phyloP scores from a whole-genome alignment of 2,329 filamentous ascomycete genomes.

The Lomentospora prolificans region DNA sequence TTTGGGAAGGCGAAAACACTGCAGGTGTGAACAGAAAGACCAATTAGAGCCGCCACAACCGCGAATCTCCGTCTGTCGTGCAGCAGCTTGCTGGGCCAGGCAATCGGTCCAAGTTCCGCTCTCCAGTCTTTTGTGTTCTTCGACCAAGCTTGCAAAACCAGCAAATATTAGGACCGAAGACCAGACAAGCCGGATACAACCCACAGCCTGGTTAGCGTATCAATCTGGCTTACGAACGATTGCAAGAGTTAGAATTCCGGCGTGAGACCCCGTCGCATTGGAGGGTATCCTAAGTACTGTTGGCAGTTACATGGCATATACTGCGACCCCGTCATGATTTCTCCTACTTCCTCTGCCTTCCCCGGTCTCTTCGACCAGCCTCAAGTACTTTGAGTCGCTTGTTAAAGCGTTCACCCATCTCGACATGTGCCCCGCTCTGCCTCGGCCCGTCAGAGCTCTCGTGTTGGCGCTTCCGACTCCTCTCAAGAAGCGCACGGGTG shows the following conservation, averaged over 20 bases:
- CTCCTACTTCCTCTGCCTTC: constrained; percentile 3
- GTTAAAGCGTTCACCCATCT: constrained; percentile 66
- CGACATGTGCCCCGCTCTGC: constrained; percentile 46
- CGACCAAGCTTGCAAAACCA: too few relatives aligned
- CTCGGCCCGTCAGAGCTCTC: constrained; percentile 61
- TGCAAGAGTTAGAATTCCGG: not conserved
- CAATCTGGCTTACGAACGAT: not conserved
- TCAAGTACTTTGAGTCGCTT: constrained; percentile 54
- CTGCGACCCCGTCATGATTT: not conserved
- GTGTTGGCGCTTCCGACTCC: constrained; percentile 71
- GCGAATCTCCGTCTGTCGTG: too few relatives aligned
- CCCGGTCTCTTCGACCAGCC: constrained; percentile 32
- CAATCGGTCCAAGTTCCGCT: too few relatives aligned
- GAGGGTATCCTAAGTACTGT: not conserved
- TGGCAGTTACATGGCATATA: not conserved
- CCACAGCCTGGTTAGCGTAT: too few relatives aligned
- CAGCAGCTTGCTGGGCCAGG: too few relatives aligned
- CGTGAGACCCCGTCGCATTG: not conserved
- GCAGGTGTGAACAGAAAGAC: too few relatives aligned
- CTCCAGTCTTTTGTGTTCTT: too few relatives aligned
- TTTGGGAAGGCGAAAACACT: not conserved
- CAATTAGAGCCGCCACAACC: too few relatives aligned
- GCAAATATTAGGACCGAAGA: not conserved
- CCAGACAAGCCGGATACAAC: not conserved
- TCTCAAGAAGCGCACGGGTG: constrained; percentile 59